Evolutionary conservation across 1,139 yeast species (phyloP).

Genomic region (Pichia sp.): DNA sequence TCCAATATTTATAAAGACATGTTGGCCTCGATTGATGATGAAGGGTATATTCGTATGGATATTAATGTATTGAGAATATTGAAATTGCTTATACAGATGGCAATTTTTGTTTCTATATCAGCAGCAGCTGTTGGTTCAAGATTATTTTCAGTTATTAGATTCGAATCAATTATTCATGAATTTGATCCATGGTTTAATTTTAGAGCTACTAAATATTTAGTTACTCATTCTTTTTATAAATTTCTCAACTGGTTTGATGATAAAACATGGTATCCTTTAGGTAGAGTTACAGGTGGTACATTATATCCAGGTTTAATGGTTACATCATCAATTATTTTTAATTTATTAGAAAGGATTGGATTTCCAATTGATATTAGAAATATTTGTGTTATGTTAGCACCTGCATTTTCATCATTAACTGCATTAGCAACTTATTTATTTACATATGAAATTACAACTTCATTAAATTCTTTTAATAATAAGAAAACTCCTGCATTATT

Average conservation of each 20-base stretch:
- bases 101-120: constrained; percentile 30
- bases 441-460: constrained; percentile 85
- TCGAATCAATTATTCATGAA: constrained; percentile 96
- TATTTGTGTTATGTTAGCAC: constrained; percentile 93
- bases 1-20: too few relatives aligned
- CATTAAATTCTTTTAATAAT: constrained; percentile 28
- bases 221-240: constrained; percentile 75
- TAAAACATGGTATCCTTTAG: constrained; percentile 98
- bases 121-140: constrained; percentile 86
- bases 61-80: constrained; percentile 17
- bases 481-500: constrained; percentile 70
- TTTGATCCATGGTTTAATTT: constrained; percentile 99
- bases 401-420: constrained; percentile 91
- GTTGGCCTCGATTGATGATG: constrained; percentile 21
- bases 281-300: constrained; percentile 99
- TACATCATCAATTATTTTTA: constrained; percentile 87
- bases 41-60: constrained; percentile 27
- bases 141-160: constrained; percentile 71
- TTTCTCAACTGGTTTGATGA: constrained; percentile 98
- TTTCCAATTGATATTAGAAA: constrained; percentile 92
- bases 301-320: constrained; percentile 98
- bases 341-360: constrained; percentile 55
- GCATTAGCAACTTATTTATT: constrained; percentile 88
- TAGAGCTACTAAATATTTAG: constrained; percentile 89
- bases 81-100: constrained; percentile 25